These are phyloP conservation scores for Paspalum notatum DNA, from an alignment of 176 grass and related monocot species.

Conservation along the genomic window DNA sequence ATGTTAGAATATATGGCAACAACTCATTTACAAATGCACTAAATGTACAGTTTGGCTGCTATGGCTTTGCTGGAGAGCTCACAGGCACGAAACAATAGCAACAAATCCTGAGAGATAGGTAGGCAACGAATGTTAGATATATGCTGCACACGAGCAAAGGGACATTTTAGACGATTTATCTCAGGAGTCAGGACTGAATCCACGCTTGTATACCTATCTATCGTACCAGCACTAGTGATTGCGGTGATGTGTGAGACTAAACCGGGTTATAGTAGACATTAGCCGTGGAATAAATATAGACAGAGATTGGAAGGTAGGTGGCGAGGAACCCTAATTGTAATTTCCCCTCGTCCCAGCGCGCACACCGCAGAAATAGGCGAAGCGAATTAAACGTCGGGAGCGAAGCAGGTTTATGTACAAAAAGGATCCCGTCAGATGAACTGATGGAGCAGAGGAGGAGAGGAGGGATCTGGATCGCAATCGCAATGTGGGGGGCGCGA, in stretches of 20 bases:
- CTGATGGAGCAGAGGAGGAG: not conserved
- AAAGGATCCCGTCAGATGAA: not conserved
- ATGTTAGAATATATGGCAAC: slow-evolving; percentile 19
- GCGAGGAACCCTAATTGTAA: not conserved
- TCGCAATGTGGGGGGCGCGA: not conserved
- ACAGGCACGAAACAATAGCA: not conserved
- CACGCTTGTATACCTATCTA: not conserved
- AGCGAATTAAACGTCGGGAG: not conserved
- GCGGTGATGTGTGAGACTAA: not conserved
- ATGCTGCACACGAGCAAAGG: not conserved
- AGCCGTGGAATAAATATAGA: not conserved
- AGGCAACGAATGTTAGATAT: not conserved
- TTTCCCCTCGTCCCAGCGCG: not conserved
- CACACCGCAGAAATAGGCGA: not conserved
- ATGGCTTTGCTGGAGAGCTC: not conserved
- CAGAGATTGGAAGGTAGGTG: not conserved
- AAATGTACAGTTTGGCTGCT: not conserved
- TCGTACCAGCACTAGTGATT: not conserved
- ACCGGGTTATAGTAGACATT: not conserved
- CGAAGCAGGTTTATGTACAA: not conserved
- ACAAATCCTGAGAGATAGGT: not conserved
- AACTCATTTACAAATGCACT: slow-evolving; percentile 15
- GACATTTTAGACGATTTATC: not conserved
- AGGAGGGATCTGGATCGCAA: slow-evolving; percentile 31
- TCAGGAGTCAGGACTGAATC: no score